phyloP scores from a whole-genome alignment of 306 rosid species.

The Citrullus amarus region DNA sequence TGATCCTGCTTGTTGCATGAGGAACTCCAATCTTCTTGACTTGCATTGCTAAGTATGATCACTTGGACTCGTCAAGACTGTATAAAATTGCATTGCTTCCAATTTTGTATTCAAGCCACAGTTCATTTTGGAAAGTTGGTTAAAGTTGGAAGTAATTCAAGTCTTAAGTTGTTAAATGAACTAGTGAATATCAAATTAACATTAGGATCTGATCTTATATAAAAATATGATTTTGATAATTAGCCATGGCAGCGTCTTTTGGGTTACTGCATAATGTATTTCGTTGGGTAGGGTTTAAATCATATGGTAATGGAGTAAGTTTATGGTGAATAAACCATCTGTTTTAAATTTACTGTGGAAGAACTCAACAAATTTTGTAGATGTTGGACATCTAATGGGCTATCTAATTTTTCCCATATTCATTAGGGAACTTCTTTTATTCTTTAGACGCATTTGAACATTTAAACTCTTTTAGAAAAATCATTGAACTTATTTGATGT shows the following conservation, averaged over 20 bases:
- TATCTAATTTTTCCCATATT: not conserved
- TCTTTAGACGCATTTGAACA: not conserved
- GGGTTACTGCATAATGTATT: not conserved
- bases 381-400: not conserved
- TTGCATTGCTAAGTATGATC: not conserved
- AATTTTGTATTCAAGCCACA: not conserved
- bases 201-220: not conserved
- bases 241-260: not conserved
- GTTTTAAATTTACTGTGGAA: not conserved
- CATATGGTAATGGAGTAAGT: not conserved
- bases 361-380: not conserved
- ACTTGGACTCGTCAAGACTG: not conserved
- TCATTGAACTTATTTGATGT: not conserved
- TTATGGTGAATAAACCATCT: not conserved
- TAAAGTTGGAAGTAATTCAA: not conserved
- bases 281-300: not conserved
- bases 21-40: not conserved
- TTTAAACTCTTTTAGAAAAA: not conserved
- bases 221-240: not conserved
- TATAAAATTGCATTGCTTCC: not conserved
- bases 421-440: not conserved
- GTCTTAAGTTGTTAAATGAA: not conserved
- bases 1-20: not conserved
- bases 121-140: not conserved
- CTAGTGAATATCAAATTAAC: not conserved